These are phyloP conservation scores for Juglanconis juglandina DNA, from an alignment of 2,329 filamentous ascomycete genomes.

Conservation along the genomic window DNA sequence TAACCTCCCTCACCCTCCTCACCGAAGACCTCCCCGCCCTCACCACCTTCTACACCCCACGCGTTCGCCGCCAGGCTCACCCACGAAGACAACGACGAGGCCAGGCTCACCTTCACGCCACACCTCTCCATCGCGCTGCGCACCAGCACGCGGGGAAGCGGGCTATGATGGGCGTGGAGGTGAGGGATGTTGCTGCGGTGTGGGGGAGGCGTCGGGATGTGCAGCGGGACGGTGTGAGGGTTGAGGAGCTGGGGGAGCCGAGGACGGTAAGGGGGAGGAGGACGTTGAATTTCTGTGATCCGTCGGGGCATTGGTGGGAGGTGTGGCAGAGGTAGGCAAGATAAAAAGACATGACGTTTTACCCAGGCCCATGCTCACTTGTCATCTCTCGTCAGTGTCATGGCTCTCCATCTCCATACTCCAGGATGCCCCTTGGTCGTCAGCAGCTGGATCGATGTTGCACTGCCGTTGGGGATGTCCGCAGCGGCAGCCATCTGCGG, in stretches of 20 bases:
- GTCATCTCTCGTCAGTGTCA: too few relatives aligned
- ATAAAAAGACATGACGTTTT: too few relatives aligned
- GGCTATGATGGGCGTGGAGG: conserved; percentile 6
- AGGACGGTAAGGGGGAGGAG: background rate
- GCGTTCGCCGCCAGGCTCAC: background rate
- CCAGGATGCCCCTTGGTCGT: too few relatives aligned
- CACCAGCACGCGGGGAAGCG: background rate
- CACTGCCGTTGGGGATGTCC: background rate
- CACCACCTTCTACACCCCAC: conserved; percentile 2
- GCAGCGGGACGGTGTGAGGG: background rate
- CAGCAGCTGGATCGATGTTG: too few relatives aligned
- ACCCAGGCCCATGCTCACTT: too few relatives aligned
- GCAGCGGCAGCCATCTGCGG: background rate
- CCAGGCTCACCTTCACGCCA: background rate
- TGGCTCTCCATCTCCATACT: too few relatives aligned
- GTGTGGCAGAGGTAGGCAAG: background rate
- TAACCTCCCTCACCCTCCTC: conserved; percentile 1
- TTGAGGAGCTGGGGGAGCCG: background rate
- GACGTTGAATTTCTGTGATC: background rate
- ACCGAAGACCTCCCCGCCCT: conserved; percentile 3
- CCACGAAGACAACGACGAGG: background rate
- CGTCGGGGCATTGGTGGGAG: background rate
- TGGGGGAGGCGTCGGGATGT: background rate
- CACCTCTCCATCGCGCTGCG: background rate
- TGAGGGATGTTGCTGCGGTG: background rate